Percentiles rank a stretch among this genome's conserved stretches.
These are phyloP conservation scores for Sporothrix euskadiensis DNA, from an alignment of 2,329 filamentous ascomycete species.

Conservation along the genomic window DNA sequence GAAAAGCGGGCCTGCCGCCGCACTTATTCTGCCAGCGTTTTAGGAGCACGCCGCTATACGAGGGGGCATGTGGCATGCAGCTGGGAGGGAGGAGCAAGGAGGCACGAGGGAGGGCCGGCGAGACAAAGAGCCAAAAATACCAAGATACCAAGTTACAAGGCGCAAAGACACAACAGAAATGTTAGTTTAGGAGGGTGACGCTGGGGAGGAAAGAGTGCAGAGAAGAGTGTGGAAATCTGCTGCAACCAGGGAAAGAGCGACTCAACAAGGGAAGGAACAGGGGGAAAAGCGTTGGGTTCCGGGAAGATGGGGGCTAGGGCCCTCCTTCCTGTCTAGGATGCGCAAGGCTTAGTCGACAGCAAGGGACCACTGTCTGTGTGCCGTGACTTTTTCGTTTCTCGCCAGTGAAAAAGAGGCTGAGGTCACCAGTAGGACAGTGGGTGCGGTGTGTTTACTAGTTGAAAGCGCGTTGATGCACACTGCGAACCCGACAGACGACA, in stretches of 20 bases:
- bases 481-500: not conserved
- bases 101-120: not conserved
- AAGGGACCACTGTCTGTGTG: slow-evolving; percentile 3
- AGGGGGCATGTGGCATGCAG: slow-evolving; percentile 17
- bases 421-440: not conserved
- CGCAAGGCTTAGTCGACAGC: slow-evolving; percentile 21
- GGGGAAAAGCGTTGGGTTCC: slow-evolving; percentile 1
- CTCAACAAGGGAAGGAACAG: not conserved
- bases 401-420: not conserved
- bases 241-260: slow-evolving; percentile 16
- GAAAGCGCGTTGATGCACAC: not conserved
- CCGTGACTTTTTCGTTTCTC: not conserved
- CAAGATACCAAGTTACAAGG: not conserved
- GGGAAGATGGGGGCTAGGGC: slow-evolving; percentile 16
- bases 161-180: not conserved
- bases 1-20: slow-evolving; percentile 25
- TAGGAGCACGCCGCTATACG: slow-evolving; percentile 25
- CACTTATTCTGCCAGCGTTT: slow-evolving; percentile 29
- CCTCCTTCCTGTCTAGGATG: slow-evolving; percentile 20
- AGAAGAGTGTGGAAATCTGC: not conserved
- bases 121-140: not conserved
- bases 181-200: not conserved
- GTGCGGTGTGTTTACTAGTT: not conserved
- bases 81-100: not conserved
- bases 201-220: not conserved